Percentiles rank a stretch among this genome's conserved stretches.
These are phyloP conservation scores for Ilex aquifolium DNA, from an alignment of 257 asterid species.

Conservation along the genomic window DNA sequence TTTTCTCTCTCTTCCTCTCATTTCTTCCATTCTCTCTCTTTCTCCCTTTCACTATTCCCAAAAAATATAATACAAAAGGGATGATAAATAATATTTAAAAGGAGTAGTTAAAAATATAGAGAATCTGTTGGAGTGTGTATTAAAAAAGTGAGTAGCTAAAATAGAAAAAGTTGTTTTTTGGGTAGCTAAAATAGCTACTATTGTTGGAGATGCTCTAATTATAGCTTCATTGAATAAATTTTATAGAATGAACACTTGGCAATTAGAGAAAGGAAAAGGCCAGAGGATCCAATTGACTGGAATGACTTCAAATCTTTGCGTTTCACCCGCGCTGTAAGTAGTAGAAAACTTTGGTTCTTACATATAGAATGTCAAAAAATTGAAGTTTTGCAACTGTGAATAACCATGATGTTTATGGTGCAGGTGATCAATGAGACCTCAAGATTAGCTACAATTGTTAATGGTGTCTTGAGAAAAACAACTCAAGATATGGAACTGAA, in stretches of 20 bases:
- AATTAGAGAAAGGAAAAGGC: slow-evolving; percentile 61
- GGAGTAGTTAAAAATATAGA: too few relatives aligned
- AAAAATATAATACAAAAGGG: too few relatives aligned
- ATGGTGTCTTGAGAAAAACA: slow-evolving; percentile 48
- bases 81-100: too few relatives aligned
- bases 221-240: background rate
- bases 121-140: too few relatives aligned
- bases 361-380: background rate
- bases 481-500: slow-evolving; percentile 41
- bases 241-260: slow-evolving; percentile 75
- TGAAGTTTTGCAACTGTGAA: background rate
- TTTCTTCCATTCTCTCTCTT: too few relatives aligned
- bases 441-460: slow-evolving; percentile 43
- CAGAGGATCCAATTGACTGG: slow-evolving; percentile 76
- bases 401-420: slow-evolving; percentile 1
- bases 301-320: slow-evolving; percentile 86
- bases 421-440: slow-evolving; percentile 53
- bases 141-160: too few relatives aligned
- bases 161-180: too few relatives aligned
- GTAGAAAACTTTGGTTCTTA: background rate
- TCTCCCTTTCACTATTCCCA: too few relatives aligned
- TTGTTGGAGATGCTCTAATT: too few relatives aligned
- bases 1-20: too few relatives aligned
- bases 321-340: slow-evolving; percentile 84
- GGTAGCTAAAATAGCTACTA: too few relatives aligned